Evolutionary conservation across 768 basidiomycete genomes (phyloP).

Genomic region (Hericium erinaceus): DNA sequence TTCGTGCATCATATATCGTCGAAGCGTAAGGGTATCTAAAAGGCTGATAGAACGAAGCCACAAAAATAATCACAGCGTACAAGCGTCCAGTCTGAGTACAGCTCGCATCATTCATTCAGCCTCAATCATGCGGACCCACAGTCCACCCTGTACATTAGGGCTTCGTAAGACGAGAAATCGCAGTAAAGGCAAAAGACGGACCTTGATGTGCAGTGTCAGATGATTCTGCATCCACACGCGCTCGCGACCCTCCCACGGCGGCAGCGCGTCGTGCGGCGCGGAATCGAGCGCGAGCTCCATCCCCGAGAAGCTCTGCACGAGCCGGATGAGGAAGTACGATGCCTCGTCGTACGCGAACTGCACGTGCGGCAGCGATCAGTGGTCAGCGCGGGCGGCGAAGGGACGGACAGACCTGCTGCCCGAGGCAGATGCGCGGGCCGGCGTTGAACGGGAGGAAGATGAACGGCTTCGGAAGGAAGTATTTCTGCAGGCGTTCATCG

Average conservation of each 20-base stretch:
- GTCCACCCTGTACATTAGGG: neutral
- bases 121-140: neutral
- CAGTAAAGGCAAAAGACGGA: neutral
- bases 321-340: slow-evolving; percentile 43
- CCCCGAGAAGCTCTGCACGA: slow-evolving; percentile 37
- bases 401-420: slow-evolving; percentile 29
- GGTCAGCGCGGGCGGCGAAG: too few species aligned
- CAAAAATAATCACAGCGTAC: too few species aligned
- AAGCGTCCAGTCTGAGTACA: too few species aligned
- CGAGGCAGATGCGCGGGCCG: slow-evolving; percentile 55
- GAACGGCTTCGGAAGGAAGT: slow-evolving; percentile 48
- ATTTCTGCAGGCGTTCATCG: slow-evolving; percentile 45
- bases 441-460: slow-evolving; percentile 64
- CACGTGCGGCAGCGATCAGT: neutral
- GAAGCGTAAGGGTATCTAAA: too few species aligned
- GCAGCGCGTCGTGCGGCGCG: slow-evolving; percentile 9
- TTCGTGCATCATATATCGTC: too few species aligned
- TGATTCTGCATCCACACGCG: slow-evolving; percentile 11
- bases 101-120: neutral
- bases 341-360: slow-evolving; percentile 43
- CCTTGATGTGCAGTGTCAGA: neutral
- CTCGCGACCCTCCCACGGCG: neutral
- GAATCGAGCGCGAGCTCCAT: slow-evolving; percentile 14
- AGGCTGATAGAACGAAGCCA: too few species aligned
- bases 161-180: neutral